Conservation (phyloP, 2,329 filamentous ascomycete genomes). For the Helotiales sp. region DNA sequence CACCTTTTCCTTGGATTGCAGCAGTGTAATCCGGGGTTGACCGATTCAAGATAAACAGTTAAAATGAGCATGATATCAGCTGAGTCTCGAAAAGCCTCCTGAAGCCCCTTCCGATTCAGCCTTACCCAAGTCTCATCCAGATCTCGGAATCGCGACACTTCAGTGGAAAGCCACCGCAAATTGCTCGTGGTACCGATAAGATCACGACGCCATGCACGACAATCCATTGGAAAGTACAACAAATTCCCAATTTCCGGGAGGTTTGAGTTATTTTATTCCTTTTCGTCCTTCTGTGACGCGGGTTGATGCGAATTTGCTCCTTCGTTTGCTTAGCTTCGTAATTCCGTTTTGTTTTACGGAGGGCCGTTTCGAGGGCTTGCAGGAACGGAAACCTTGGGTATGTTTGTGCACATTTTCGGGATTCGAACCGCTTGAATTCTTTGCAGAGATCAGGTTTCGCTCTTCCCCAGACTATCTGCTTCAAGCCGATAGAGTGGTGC, state of each 20-base stretch:
- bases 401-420: background rate
- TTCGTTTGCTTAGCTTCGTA: background rate
- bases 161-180: background rate
- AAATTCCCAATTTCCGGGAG: background rate
- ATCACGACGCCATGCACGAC: background rate
- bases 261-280: background rate
- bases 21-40: background rate
- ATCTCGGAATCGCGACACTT: background rate
- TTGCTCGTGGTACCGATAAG: background rate
- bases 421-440: too few relatives aligned
- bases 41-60: background rate
- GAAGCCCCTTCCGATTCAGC: background rate
- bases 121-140: background rate
- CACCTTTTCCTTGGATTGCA: background rate
- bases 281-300: slow-evolving; percentile 1
- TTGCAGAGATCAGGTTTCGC: too few relatives aligned
- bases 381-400: background rate
- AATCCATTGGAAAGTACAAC: background rate
- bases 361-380: background rate
- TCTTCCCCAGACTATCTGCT: background rate
- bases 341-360: background rate
- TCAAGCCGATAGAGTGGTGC: too few relatives aligned
- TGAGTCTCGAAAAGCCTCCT: background rate
- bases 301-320: background rate
- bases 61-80: background rate